Evolutionary conservation across 2,329 filamentous ascomycete genomes (phyloP), one percentile per base, ranked within the genome.

Genomic region (Aspergillus tanneri): DNA sequence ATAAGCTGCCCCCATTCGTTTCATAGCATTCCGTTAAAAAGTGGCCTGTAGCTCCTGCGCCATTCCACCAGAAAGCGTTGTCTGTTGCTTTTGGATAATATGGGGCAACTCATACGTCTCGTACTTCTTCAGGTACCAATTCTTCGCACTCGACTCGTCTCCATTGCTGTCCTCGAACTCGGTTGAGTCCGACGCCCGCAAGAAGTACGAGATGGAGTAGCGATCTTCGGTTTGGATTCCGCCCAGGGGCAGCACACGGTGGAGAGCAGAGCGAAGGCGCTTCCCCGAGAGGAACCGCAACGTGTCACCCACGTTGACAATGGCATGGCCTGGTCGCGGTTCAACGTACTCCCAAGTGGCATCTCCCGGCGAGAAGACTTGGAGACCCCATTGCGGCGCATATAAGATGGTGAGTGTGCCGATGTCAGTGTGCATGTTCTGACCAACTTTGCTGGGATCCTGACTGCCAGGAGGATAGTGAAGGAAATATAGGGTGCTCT

Each of bases 191-290:
- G 12, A 14, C 5, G 44, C 18, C 11, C 53, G 47, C 21, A 55
- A 25, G 11, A 55, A 50, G 25, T 53, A 55, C 5, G 44, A 43
- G 18, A 50, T 50, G 14, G 22, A 36, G 23, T 55, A 47, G 6
- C 47, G 46, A 28, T 52, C 42, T 12, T 46, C 43, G 8, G 14
- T 34, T n/a, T 45, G 19, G 25, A 10, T 16, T n/a, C 21, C 18
- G 11, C 14, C 16, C 27, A 10, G 9, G 12, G 41, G 41, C 3
- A 43, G 14, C 36, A 60, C 43, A 49, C 53, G 23, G n/a, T 40
- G 37, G 3, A 28, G 7, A 6, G 23, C 21, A 3, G 21, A 25
- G 7, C 19, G 12, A 10, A 40, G 9, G 6, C n/a, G 11, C 24
- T 40, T 40, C 8, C 22, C 12, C 2, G 37, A 40, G 0, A 40